Percentiles rank a stretch among this genome's conserved stretches.
These are phyloP conservation scores for Oehlia diaphana DNA, from an alignment of 192 early-diverging fungal genomes.

Conservation along the genomic window DNA sequence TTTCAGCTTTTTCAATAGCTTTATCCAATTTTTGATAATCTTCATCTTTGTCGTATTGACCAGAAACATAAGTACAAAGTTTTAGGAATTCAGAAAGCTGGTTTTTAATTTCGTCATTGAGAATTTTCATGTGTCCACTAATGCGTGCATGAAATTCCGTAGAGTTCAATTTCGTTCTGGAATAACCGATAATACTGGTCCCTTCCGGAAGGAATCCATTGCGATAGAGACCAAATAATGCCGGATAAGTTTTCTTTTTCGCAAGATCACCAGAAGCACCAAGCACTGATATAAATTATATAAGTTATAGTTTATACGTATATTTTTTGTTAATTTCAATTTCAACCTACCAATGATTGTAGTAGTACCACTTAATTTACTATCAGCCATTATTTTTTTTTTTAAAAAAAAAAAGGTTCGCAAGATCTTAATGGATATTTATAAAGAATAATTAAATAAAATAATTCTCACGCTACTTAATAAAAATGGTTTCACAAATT, in stretches of 20 bases:
- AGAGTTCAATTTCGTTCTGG: conserved; percentile 76
- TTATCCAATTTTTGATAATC: conserved; percentile 69
- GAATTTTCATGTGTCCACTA: conserved; percentile 65
- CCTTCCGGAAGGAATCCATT: conserved; percentile 77
- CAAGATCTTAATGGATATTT: not conserved
- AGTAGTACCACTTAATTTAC: conserved; percentile 2
- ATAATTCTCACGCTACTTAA: not conserved
- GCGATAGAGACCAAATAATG: conserved; percentile 91
- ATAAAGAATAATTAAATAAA: not conserved
- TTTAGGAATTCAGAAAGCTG: conserved; percentile 64
- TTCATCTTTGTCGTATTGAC: conserved; percentile 79
- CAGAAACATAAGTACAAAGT: conserved; percentile 74
- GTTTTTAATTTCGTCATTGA: conserved; percentile 58
- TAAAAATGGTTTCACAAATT: not conserved
- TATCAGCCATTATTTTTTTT: not conserved
- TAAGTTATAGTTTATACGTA: not conserved
- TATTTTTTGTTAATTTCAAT: not conserved
- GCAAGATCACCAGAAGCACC: conserved; percentile 95
- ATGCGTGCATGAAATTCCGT: conserved; percentile 77
- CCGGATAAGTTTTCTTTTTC: conserved; percentile 98
- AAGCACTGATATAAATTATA: conserved; percentile 53
- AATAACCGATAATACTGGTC: conserved; percentile 87
- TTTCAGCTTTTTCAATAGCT: conserved; percentile 62
- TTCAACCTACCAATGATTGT: conserved; percentile 19
- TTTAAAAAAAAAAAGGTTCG: not conserved